Conservation (phyloP, 225 moss, liverwort and hornwort genomes). For the Marchantia polymorpha region DNA sequence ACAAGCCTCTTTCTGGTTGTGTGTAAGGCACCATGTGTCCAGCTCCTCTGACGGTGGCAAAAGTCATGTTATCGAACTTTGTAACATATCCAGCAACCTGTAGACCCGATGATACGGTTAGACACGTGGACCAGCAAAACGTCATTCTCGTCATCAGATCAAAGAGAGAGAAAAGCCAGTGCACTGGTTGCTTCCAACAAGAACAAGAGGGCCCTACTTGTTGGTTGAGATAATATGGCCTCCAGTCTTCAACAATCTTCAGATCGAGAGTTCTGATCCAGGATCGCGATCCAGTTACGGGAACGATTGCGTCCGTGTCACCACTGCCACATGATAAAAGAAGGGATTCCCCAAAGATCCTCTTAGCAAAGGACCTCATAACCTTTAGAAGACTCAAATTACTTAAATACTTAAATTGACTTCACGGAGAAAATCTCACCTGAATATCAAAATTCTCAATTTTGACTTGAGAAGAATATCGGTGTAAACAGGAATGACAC, state of each 20-base stretch:
- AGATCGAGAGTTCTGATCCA: slow-evolving; percentile 72
- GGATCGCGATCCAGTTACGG: slow-evolving; percentile 81
- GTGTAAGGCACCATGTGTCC: slow-evolving; percentile 99
- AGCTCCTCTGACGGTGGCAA: slow-evolving; percentile 86
- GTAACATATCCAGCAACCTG: slow-evolving; percentile 97
- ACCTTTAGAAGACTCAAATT: background rate
- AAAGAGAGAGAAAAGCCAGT: background rate
- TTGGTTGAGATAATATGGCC: slow-evolving; percentile 60
- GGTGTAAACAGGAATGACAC: slow-evolving; percentile 64
- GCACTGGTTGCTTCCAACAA: background rate
- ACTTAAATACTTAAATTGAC: too few relatives aligned
- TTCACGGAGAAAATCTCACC: slow-evolving; percentile 36
- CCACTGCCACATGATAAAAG: slow-evolving; percentile 48
- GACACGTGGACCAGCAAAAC: background rate
- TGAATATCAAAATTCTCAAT: slow-evolving; percentile 75
- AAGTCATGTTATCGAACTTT: slow-evolving; percentile 74
- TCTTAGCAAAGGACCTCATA: background rate
- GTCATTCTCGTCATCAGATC: background rate
- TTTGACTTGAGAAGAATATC: slow-evolving; percentile 60
- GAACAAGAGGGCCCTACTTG: slow-evolving; percentile 42
- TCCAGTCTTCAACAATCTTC: slow-evolving; percentile 63
- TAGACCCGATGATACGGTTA: background rate
- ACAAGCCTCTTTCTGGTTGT: slow-evolving; percentile 76
- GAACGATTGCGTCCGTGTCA: slow-evolving; percentile 91
- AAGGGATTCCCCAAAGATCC: background rate